These are phyloP conservation scores for Nasturtium officinale DNA, from an alignment of 345 rosid species.

Conservation along the genomic window DNA sequence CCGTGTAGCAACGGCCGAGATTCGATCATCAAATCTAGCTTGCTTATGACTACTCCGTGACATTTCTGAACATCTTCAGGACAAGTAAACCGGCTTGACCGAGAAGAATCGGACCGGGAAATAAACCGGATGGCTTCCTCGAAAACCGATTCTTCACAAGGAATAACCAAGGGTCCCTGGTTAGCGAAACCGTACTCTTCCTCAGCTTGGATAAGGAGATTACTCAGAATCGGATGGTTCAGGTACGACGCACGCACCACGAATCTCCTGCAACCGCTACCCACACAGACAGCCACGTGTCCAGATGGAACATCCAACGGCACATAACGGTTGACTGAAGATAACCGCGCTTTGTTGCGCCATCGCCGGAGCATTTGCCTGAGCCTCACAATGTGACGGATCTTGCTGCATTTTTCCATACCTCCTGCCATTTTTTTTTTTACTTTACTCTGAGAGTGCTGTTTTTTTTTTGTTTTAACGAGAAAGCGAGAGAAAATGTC, in stretches of 20 bases:
- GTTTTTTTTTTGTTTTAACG: not conserved
- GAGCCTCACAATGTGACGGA: slow-evolving; percentile 90
- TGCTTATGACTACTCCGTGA: slow-evolving; percentile 50
- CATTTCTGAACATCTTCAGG: slow-evolving; percentile 62
- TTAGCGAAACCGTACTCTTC: slow-evolving; percentile 84
- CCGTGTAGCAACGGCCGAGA: slow-evolving; percentile 78
- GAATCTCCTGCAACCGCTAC: slow-evolving; percentile 63
- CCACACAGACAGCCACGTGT: slow-evolving; percentile 86
- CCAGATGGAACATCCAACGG: slow-evolving; percentile 95
- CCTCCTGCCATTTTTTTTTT: slow-evolving; percentile 60
- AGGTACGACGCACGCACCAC: slow-evolving; percentile 86
- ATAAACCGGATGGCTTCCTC: slow-evolving; percentile 75
- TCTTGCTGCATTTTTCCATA: slow-evolving; percentile 81
- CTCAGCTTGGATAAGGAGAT: slow-evolving; percentile 72
- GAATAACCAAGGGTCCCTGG: slow-evolving; percentile 83
- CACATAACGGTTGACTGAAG: slow-evolving; percentile 54
- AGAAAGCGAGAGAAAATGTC: not conserved
- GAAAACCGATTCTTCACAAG: slow-evolving; percentile 85
- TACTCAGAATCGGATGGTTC: slow-evolving; percentile 82
- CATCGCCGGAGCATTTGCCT: slow-evolving; percentile 84
- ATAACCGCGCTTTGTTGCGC: slow-evolving; percentile 82
- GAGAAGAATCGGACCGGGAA: slow-evolving; percentile 62
- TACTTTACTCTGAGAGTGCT: not conserved
- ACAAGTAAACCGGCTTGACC: slow-evolving; percentile 50
- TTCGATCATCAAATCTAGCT: slow-evolving; percentile 66